Percentiles rank a stretch among this genome's conserved stretches.
Conservation (phyloP, 176 grass and related monocot genomes). For the Guadua angustifolia region DNA sequence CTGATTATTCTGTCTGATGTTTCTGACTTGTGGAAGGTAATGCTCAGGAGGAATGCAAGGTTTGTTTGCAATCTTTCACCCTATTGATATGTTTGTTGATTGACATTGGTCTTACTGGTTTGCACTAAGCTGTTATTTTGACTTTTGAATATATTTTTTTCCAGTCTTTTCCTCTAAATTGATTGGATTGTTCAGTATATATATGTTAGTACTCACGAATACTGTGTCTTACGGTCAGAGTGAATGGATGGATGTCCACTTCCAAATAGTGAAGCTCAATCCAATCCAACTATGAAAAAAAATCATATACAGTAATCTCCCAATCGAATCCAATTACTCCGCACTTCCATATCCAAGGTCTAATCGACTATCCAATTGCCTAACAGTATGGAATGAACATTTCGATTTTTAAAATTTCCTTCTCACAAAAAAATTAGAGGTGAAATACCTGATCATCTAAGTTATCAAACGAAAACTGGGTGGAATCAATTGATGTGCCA, state of each 20-base stretch:
- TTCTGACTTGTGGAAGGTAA: constrained; percentile 38
- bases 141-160: background rate
- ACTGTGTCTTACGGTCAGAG: background rate
- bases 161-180: background rate
- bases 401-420: background rate
- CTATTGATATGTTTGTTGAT: constrained; percentile 25
- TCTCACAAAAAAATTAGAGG: background rate
- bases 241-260: background rate
- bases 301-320: background rate
- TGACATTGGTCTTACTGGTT: constrained; percentile 1
- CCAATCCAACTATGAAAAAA: background rate
- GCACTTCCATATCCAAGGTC: background rate
- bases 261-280: background rate
- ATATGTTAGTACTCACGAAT: background rate
- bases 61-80: constrained; percentile 38
- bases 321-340: background rate
- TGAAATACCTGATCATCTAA: background rate
- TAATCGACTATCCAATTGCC: background rate
- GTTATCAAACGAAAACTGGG: background rate
- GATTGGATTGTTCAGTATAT: background rate
- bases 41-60: constrained; percentile 82
- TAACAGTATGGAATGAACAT: background rate
- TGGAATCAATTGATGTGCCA: background rate
- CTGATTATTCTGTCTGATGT: constrained; percentile 39
- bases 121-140: background rate